Conservation (phyloP, 2,329 filamentous ascomycete species). For the Apiospora rasikravindrae region DNA sequence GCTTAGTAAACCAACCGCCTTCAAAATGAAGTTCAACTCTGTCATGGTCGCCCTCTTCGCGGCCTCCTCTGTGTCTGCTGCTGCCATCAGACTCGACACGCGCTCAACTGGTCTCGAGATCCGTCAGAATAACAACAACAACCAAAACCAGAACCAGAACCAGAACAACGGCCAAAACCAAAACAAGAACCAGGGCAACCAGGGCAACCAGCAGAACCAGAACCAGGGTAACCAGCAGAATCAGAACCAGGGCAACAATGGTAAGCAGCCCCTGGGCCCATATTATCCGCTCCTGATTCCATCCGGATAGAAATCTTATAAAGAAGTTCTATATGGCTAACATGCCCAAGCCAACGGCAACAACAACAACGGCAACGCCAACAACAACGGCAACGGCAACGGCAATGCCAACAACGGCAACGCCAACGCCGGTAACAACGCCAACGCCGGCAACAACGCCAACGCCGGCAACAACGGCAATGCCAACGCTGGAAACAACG, state of each 20-base stretch:
- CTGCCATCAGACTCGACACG: conserved; percentile 22
- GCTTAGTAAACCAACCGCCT: neutral
- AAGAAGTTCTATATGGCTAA: neutral
- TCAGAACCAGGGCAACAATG: conserved; percentile 1
- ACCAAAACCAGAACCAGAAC: conserved; percentile 1
- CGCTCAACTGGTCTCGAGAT: conserved; percentile 20
- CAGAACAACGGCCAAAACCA: neutral
- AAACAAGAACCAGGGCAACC: conserved; percentile 21
- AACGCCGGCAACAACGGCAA: neutral
- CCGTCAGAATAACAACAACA: conserved; percentile 23
- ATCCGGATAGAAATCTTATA: too few relatives aligned
- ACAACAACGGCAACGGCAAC: conserved; percentile 30
- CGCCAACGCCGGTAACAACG: conserved; percentile 22
- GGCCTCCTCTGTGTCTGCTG: conserved; percentile 24
- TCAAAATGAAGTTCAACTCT: conserved; percentile 31
- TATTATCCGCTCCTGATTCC: too few relatives aligned
- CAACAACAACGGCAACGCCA: conserved; percentile 29
- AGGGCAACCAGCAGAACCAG: neutral
- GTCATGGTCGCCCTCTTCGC: conserved; percentile 29
- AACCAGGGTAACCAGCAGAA: conserved; percentile 17
- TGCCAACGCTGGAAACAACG: neutral
- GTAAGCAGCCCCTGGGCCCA: neutral
- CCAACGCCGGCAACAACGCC: neutral
- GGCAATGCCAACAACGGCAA: conserved; percentile 23
- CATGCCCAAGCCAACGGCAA: conserved; percentile 16